Base-by-base conservation (phyloP, 2,329 filamentous ascomycete genomes). In the Aureobasidium musti region DNA sequence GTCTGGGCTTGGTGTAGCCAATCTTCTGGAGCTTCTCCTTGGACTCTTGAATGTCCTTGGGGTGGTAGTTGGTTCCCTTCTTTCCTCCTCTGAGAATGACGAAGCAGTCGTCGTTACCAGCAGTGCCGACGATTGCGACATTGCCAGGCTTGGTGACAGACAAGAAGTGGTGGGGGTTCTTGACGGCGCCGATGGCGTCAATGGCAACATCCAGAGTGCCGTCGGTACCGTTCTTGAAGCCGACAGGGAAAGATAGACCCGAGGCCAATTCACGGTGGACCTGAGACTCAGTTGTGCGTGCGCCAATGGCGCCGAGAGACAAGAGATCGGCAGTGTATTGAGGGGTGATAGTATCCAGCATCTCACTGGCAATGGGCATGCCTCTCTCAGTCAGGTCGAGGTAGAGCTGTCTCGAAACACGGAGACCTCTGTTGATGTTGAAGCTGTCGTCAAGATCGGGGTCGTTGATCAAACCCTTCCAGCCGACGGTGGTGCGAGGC, bases 191-290 rank as follows among this genome's bases (percentile, higher is more conserved):
- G 77, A 98, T 97, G 60, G 95, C 95, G 77, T 99, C 95, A 72
- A 98, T 91, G 14, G 95, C 93, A 4, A 98, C 93, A 66, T 89
- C 86, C 56, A 98, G 82, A 10, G 89, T 90, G 61, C 95, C 95
- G 77, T 99, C 95, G 37, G 95, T 99, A 70, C 95, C 95, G 79
- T 99, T 99, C 86, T 99, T 99, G 90, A 99, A 99, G 61, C 95
- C 95, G 13, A 99, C 92, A 1, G 95, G 95, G 89, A 97, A 98
- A 72, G 91, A 96, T 41, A 98, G 84, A 75, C 95, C 95, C 63
- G 91, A 95, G 26, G 95, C 94, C 70, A 99, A 83, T 80, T 99
- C 95, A 66, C 95, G 89, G 80, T 99, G 95, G 69, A 98, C 84
- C 82, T 99, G 95, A 61, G 89, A 93, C 82, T 99, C 95, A 2